These are phyloP conservation scores for Verruconis gallopava DNA, from an alignment of 2,329 filamentous ascomycete species.

Conservation along the genomic window DNA sequence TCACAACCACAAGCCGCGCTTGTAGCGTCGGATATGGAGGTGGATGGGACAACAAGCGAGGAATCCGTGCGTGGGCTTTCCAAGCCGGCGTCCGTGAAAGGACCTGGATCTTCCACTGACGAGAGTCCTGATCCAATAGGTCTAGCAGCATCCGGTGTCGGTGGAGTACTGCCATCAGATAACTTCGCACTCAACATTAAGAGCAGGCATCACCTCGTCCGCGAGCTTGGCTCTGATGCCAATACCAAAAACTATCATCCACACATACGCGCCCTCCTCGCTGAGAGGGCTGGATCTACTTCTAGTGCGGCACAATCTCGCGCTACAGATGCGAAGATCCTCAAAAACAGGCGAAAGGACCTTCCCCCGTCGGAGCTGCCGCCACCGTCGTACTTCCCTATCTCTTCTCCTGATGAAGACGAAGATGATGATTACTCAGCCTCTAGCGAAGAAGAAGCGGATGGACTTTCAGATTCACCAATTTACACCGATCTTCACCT, in stretches of 20 bases:
- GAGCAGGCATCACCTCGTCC: conserved; percentile 1
- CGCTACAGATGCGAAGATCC: conserved; percentile 43
- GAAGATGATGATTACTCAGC: conserved; percentile 21
- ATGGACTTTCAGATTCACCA: not conserved
- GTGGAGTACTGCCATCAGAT: conserved; percentile 46
- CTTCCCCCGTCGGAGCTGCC: conserved; percentile 31
- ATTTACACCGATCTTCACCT: not conserved
- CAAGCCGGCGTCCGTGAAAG: conserved; percentile 3
- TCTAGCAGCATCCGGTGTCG: conserved; percentile 41
- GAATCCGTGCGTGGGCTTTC: conserved; percentile 4
- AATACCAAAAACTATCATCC: conserved; percentile 4
- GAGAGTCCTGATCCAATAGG: conserved; percentile 21
- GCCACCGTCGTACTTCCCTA: conserved; percentile 29
- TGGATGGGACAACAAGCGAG: conserved; percentile 3
- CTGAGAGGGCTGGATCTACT: not conserved
- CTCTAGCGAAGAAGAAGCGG: conserved; percentile 19
- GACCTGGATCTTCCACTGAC: conserved; percentile 6
- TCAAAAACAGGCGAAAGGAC: conserved; percentile 56
- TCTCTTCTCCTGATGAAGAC: conserved; percentile 11
- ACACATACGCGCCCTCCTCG: conserved; percentile 3
- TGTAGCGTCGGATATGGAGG: conserved; percentile 1
- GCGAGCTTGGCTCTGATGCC: conserved; percentile 11
- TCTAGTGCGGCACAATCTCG: not conserved
- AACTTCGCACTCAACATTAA: conserved; percentile 41
- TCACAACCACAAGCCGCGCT: not conserved